Conservation (phyloP, 176 grass and related monocot genomes). For the Coix lacrymajobi region DNA sequence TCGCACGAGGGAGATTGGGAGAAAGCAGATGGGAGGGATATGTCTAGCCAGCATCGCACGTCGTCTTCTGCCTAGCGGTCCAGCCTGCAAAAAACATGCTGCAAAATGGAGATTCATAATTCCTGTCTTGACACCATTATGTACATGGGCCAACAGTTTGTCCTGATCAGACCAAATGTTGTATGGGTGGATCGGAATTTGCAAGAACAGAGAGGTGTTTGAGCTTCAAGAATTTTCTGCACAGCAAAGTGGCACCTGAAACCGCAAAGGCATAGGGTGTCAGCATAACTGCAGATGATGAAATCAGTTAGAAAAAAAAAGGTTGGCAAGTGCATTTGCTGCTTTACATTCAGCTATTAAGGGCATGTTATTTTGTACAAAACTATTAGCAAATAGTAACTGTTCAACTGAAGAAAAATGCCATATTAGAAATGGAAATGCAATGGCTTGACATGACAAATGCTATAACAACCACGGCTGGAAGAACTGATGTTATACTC, state of each 20-base stretch:
- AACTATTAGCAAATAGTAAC: no score
- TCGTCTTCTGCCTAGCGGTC: no score
- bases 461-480: background rate
- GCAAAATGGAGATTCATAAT: background rate
- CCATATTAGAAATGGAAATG: background rate
- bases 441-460: background rate
- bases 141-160: background rate
- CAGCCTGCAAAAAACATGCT: background rate
- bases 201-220: background rate
- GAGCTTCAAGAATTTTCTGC: conserved; percentile 64
- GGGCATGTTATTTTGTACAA: background rate
- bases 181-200: conserved; percentile 36
- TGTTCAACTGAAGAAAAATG: no score
- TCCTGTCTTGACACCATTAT: background rate
- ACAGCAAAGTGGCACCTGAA: conserved; percentile 77
- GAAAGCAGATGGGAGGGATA: no score
- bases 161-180: conserved; percentile 59
- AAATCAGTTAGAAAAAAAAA: conserved; percentile 22
- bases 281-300: background rate
- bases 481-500: background rate
- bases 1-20: no score
- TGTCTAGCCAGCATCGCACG: no score
- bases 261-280: conserved; percentile 18
- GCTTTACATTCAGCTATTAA: conserved; percentile 3
- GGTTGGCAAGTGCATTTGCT: conserved; percentile 1